Base-by-base conservation (phyloP, 352 stramenopile genomes). In the Pythium sukuiense region DNA sequence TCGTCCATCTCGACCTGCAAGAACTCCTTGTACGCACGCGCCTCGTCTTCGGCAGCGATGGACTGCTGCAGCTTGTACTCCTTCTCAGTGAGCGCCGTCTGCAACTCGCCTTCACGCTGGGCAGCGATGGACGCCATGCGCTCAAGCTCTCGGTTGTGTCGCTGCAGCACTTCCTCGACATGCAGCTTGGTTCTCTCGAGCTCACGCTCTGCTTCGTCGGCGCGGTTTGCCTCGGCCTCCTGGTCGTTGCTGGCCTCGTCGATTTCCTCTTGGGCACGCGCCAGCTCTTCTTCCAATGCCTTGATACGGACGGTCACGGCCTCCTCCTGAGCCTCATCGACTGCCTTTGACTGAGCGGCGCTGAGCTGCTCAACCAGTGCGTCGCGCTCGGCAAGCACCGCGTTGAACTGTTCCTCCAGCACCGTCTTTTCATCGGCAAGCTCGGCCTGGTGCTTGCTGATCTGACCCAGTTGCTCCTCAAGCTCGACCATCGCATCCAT, bases 11-110 rank as follows among this genome's bases (percentile, higher is more conserved):
- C 67, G 7, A 24, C 24, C 43, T 73, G 67, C 61, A 73, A 33
- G 43, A 69, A 69, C 49, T 73, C 67, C 12, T 60, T 50, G 50
- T 73, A 69, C 7, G 56, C 55, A 30, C 50, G 16, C 18, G 61
- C 60, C 61, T 82, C 70, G 1, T 48, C 63, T 33, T 71, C 71
- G 16, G 59, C 53, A 16, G 62, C 59, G 1, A 77, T 70, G 7
- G 79, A 58, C 46, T 90, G 74, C 29, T 73, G 59, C 13, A 62
- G 66, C n/a, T 83, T 46, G 26, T 68, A 52, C 9, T 85, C 63
- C 30, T 58, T 76, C 64, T 81, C 69, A 3, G 64, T 57, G 14
- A 78, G 61, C 3, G 77, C 57, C 14, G 71, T 65, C 30, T 85
- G 58, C 43, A 78, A 77, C 55, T 79, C 76, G n/a, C 67, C 58